phyloP scores from a whole-genome alignment of 805 yeast genomes.

The Pichia nakasei region DNA sequence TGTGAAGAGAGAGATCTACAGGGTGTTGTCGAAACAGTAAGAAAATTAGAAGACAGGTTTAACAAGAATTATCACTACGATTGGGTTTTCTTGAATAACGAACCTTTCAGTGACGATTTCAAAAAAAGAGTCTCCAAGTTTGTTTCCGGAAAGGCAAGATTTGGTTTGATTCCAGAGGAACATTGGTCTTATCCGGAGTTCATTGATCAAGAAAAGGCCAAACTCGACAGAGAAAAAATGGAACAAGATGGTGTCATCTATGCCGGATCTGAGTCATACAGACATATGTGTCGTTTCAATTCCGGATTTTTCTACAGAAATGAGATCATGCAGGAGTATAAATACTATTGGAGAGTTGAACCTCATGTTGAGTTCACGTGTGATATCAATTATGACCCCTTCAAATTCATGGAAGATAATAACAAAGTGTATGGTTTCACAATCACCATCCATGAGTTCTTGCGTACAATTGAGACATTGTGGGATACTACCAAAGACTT shows the following conservation, averaged over 20 bases:
- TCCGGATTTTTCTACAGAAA: slow-evolving; percentile 52
- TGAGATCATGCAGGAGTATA: slow-evolving; percentile 47
- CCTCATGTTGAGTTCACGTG: slow-evolving; percentile 57
- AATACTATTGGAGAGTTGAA: slow-evolving; percentile 72
- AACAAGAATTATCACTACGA: slow-evolving; percentile 71
- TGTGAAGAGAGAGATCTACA: slow-evolving; percentile 61
- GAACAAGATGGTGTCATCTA: slow-evolving; percentile 29
- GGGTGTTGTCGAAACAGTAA: slow-evolving; percentile 52
- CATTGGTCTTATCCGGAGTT: slow-evolving; percentile 85
- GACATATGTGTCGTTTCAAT: slow-evolving; percentile 42
- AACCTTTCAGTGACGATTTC: slow-evolving; percentile 65
- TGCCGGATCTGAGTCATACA: slow-evolving; percentile 32
- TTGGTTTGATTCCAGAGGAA: slow-evolving; percentile 63
- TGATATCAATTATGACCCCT: slow-evolving; percentile 56
- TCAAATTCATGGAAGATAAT: slow-evolving; percentile 45
- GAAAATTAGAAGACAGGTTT: slow-evolving; percentile 71
- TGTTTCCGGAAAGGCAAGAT: slow-evolving; percentile 60
- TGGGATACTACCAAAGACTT: slow-evolving; percentile 50
- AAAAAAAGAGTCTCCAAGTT: slow-evolving; percentile 41
- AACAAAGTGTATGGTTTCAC: slow-evolving; percentile 60
- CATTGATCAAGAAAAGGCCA: slow-evolving; percentile 70
- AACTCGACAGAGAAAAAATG: slow-evolving; percentile 51
- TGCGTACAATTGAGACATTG: slow-evolving; percentile 44
- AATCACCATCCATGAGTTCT: slow-evolving; percentile 54
- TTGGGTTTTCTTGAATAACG: slow-evolving; percentile 89